Conservation (phyloP, 1,284 basidiomycete species). For the Apiotrichum akiyoshidainum region DNA sequence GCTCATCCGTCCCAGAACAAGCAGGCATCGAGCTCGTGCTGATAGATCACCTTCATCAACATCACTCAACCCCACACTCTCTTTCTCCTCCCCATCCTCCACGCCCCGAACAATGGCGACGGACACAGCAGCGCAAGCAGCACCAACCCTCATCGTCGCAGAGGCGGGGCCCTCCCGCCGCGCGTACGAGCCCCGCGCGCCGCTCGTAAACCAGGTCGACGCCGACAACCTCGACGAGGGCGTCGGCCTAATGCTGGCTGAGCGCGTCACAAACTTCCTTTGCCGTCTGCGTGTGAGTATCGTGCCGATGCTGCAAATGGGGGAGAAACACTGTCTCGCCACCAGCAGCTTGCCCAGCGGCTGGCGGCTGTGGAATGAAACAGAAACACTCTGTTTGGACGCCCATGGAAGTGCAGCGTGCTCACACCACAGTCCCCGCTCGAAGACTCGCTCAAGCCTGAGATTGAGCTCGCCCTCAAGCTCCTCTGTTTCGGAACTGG, state of each 20-base stretch:
- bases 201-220: slow-evolving; percentile 88
- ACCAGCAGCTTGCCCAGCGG: background rate
- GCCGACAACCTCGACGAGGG: slow-evolving; percentile 89
- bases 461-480: slow-evolving; percentile 72
- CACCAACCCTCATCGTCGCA: background rate
- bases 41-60: too few relatives aligned
- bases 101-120: background rate
- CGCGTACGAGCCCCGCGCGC: slow-evolving; percentile 51
- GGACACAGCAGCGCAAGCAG: background rate
- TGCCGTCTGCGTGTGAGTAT: slow-evolving; percentile 62
- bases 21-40: too few relatives aligned
- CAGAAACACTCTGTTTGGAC: too few relatives aligned
- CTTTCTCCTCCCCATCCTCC: background rate
- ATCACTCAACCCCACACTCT: too few relatives aligned
- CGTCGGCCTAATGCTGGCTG: slow-evolving; percentile 74
- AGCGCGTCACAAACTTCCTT: slow-evolving; percentile 76
- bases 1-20: too few relatives aligned
- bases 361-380: too few relatives aligned
- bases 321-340: too few relatives aligned
- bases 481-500: slow-evolving; percentile 79
- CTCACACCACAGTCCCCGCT: slow-evolving; percentile 57
- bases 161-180: slow-evolving; percentile 5
- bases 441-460: slow-evolving; percentile 65
- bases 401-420: background rate
- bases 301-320: too few relatives aligned